Conservation (phyloP, 1,284 basidiomycete genomes). For the Ganoderma sinense region DNA sequence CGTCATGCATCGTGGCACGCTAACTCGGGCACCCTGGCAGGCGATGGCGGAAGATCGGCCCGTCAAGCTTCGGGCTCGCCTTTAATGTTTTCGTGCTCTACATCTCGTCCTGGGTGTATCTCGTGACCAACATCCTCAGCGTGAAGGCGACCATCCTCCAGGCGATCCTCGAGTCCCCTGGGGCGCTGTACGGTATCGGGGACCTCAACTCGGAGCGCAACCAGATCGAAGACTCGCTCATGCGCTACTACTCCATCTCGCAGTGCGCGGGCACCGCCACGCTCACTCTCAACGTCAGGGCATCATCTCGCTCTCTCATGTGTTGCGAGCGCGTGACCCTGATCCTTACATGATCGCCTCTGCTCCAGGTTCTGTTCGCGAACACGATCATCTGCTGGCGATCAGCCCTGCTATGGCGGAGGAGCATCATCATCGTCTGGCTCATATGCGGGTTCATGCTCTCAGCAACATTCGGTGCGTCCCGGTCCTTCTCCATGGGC, state of each 20-base stretch:
- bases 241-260: not conserved
- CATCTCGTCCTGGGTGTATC: not conserved
- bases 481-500: not conserved
- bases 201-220: not conserved
- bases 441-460: not conserved
- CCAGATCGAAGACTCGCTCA: not conserved
- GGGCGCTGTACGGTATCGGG: not conserved
- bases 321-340: not conserved
- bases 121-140: not conserved
- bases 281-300: not conserved
- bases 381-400: conserved; percentile 4
- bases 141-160: not conserved
- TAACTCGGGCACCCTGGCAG: too few relatives aligned
- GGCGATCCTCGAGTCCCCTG: not conserved
- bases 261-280: not conserved
- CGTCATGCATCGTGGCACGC: not conserved
- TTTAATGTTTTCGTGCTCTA: not conserved
- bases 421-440: not conserved
- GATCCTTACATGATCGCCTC: not conserved
- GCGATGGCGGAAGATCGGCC: not conserved
- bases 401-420: not conserved
- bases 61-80: not conserved
- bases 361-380: not conserved
- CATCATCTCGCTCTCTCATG: not conserved
- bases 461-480: not conserved